These are phyloP conservation scores for Syncephalastrum monosporum DNA, from an alignment of 371 early-diverging fungal genomes.

Conservation along the genomic window DNA sequence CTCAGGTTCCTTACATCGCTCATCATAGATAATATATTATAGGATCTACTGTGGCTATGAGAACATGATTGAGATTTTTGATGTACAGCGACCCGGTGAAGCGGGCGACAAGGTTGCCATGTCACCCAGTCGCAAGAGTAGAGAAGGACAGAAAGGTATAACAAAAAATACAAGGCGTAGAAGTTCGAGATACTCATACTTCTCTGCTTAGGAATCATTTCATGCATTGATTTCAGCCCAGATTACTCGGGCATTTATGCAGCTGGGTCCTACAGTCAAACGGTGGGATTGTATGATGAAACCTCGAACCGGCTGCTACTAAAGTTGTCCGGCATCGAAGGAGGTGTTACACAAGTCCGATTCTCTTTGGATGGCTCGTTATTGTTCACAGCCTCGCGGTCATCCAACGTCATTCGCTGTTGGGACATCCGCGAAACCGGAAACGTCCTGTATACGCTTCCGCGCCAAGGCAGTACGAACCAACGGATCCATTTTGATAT, in stretches of 20 bases:
- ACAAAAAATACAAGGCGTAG: too few species aligned
- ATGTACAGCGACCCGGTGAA: constrained; percentile 55
- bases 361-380: constrained; percentile 64
- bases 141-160: constrained; percentile 66
- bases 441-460: constrained; percentile 48
- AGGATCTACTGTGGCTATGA: constrained; percentile 72
- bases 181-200: too few species aligned
- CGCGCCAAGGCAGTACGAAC: constrained; percentile 59
- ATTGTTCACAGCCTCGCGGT: constrained; percentile 62
- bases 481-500: constrained; percentile 72
- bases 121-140: constrained; percentile 57
- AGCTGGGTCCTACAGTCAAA: constrained; percentile 63
- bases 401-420: constrained; percentile 51
- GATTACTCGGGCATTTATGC: constrained; percentile 68
- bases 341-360: constrained; percentile 49
- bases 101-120: constrained; percentile 47
- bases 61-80: constrained; percentile 71
- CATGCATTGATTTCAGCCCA: constrained; percentile 65
- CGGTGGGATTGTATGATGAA: constrained; percentile 68
- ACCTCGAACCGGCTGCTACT: constrained; percentile 50
- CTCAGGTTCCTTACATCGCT: not conserved
- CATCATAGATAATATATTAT: not conserved
- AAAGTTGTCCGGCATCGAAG: constrained; percentile 43
- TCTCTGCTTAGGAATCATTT: constrained; percentile 41
- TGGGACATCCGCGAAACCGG: constrained; percentile 76